Base-by-base conservation (phyloP, 495 filamentous ascomycete species). In the Echria macrotheca region DNA sequence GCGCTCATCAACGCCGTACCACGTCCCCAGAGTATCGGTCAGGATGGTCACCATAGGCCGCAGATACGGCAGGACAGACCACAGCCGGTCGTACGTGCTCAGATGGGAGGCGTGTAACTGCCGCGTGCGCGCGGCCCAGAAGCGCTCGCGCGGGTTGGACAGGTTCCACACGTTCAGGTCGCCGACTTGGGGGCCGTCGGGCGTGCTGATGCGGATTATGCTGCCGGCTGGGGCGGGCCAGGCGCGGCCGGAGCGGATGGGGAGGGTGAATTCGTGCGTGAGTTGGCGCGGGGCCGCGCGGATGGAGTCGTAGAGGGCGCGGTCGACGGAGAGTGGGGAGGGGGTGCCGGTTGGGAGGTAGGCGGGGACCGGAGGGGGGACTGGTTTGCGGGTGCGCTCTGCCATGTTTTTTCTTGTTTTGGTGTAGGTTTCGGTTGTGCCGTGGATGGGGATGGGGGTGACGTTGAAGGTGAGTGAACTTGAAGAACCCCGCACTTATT, bases 141-240 rank as follows among this genome's bases (percentile, higher is more conserved):
- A 84, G 22, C 77, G 75, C 61, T 91, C 86, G 10, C 84, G 76
- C 0, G 86, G 86, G 57, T 91, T 88, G 47, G 83, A 71, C 26
- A 72, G 72, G 39, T 84, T 85, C 83, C 83, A 93, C 56, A 91
- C 77, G 59, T 93, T 93, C 19, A 93, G 71, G 55, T 93, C 87
- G 24, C 86, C 87, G 0, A 89, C 85, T 59, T 89, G 86, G 0
- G 87, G 82, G 0, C 87, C 87, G 36, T 84, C 68, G 1, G 85
- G 84, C 0, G 86, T 89, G 15, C 81, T 83, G 44, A 91, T 72
- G 3, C 82, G 79, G 45, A 86, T 77, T 50, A 91, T 72, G 37
- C 78, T 74, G 11, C 81, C 83, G 8, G 76, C 71, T 21, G 74
- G 72, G 0, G 81, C 81, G 15, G 76, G 68, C 80, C 82, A 87